Conservation (phyloP, 495 filamentous ascomycete species). For the Pseudotulostoma volvatum region DNA sequence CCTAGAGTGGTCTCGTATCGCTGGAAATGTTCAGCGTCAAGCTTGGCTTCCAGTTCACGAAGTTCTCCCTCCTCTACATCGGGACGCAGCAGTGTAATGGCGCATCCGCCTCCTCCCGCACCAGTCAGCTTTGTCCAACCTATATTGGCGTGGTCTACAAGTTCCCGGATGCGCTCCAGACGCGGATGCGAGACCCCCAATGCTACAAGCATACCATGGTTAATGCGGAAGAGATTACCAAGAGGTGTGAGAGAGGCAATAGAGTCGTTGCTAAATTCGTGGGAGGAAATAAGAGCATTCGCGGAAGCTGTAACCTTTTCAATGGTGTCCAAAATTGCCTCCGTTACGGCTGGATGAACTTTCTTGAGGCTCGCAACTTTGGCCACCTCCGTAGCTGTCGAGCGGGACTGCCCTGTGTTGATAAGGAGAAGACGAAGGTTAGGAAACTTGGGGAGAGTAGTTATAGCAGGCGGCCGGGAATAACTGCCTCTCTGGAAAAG, state of each 20-base stretch:
- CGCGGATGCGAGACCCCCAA: constrained; percentile 74
- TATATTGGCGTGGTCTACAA: constrained; percentile 61
- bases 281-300: constrained; percentile 42
- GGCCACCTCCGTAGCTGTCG: constrained; percentile 58
- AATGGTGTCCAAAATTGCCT: constrained; percentile 53
- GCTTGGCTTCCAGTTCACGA: constrained; percentile 35
- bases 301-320: constrained; percentile 55
- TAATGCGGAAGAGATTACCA: constrained; percentile 65
- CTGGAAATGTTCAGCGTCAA: constrained; percentile 54
- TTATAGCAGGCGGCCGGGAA: constrained; percentile 48
- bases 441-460: constrained; percentile 55
- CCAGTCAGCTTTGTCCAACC: constrained; percentile 84
- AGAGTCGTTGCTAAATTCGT: constrained; percentile 41
- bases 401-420: constrained; percentile 58
- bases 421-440: constrained; percentile 66
- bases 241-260: constrained; percentile 38
- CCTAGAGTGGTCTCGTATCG: constrained; percentile 65
- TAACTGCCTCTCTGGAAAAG: constrained; percentile 64
- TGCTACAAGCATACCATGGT: constrained; percentile 63
- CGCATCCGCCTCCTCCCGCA: constrained; percentile 72
- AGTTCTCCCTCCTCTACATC: constrained; percentile 5
- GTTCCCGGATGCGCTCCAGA: constrained; percentile 64
- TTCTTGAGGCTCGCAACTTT: constrained; percentile 54
- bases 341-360: constrained; percentile 45
- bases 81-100: constrained; percentile 62